phyloP scores from a whole-genome alignment of 1,284 basidiomycete species.

The Papiliotrema nemorosa region DNA sequence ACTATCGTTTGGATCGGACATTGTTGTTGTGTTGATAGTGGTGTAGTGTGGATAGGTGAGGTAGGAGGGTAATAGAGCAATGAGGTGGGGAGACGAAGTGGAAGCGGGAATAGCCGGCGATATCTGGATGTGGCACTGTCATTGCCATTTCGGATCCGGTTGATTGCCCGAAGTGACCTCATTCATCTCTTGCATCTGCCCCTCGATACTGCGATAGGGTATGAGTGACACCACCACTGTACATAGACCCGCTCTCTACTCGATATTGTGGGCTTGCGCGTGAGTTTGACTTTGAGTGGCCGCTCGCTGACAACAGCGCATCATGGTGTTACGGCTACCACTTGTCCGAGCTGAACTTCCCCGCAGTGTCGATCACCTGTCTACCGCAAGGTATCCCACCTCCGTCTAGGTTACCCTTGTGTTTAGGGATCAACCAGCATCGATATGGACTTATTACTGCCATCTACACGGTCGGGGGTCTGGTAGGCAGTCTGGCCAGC shows the following conservation, averaged over 20 bases:
- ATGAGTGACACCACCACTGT: neutral
- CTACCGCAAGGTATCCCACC: constrained; percentile 32
- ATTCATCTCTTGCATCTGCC: too few relatives aligned
- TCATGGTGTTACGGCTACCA: constrained; percentile 57
- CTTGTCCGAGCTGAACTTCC: constrained; percentile 81
- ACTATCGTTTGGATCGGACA: constrained; percentile 51
- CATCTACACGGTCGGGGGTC: constrained; percentile 81
- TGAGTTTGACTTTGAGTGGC: constrained; percentile 5
- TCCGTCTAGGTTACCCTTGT: constrained; percentile 47
- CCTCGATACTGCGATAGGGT: too few relatives aligned
- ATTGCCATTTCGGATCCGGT: too few relatives aligned
- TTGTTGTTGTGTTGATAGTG: constrained; percentile 13
- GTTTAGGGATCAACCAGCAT: constrained; percentile 71
- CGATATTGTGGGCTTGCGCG: constrained; percentile 23
- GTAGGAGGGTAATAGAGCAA: neutral
- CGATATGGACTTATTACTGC: constrained; percentile 77
- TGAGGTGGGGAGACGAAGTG: neutral
- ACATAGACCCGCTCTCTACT: constrained; percentile 6
- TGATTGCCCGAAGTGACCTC: too few relatives aligned
- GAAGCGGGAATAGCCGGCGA: constrained; percentile 5
- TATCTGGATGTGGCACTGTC: constrained; percentile 11
- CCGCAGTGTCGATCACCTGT: constrained; percentile 74
- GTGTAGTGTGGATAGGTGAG: neutral
- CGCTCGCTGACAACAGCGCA: constrained; percentile 26
- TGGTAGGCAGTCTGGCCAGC: constrained; percentile 70